Conservation (phyloP, 2,329 filamentous ascomycete genomes). For the Pseudogymnoascus sp. region DNA sequence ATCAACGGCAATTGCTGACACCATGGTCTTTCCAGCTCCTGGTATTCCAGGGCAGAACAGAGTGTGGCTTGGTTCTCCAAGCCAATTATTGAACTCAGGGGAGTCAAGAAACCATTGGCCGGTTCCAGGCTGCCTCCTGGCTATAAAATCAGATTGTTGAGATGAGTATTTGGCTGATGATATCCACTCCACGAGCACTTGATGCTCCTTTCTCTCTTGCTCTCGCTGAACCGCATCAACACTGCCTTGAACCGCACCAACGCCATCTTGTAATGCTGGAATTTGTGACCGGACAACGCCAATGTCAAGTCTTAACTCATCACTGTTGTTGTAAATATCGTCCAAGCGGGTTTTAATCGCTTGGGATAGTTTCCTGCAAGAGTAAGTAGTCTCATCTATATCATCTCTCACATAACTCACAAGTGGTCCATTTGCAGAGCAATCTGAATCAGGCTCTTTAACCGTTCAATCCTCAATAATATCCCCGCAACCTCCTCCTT, state of each 20-base stretch:
- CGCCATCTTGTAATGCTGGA: background rate
- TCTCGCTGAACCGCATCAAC: background rate
- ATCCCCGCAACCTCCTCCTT: background rate
- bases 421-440: background rate
- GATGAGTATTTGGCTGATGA: slow-evolving; percentile 27
- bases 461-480: background rate
- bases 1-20: background rate
- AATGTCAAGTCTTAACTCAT: background rate
- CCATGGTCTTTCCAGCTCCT: background rate
- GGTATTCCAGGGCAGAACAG: slow-evolving; percentile 14
- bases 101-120: slow-evolving; percentile 16
- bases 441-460: background rate
- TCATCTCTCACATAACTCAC: background rate
- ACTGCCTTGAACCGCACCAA: background rate
- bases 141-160: slow-evolving; percentile 35
- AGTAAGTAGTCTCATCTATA: background rate
- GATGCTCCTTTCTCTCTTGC: background rate
- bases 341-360: background rate
- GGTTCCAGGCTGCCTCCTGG: slow-evolving; percentile 27
- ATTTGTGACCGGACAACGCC: background rate
- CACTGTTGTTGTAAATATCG: background rate
- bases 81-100: slow-evolving; percentile 12
- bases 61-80: background rate
- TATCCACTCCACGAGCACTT: slow-evolving; percentile 29
- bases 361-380: background rate